Percentiles rank a stretch among this genome's conserved stretches.
Evolutionary conservation across 495 filamentous ascomycete genomes (phyloP).

Genomic region (Trichoderma parareesei): DNA sequence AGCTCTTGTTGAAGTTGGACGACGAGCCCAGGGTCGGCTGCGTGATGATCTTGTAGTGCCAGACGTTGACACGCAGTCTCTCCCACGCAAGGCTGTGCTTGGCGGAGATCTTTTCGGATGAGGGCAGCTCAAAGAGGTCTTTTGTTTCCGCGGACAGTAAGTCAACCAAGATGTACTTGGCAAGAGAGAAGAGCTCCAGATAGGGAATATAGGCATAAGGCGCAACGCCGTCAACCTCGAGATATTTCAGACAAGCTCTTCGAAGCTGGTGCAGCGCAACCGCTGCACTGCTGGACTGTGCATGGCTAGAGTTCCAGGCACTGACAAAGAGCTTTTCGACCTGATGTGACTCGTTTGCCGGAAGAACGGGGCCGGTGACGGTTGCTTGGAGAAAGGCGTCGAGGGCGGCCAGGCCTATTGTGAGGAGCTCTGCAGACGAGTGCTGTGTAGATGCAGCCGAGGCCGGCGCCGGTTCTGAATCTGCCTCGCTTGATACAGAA

Average conservation of each 20-base stretch:
- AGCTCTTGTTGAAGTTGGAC: constrained; percentile 31
- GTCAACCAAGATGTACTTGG: constrained; percentile 57
- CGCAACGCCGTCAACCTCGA: constrained; percentile 77
- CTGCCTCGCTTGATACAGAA: neutral
- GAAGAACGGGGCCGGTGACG: constrained; percentile 79
- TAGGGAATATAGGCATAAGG: constrained; percentile 77
- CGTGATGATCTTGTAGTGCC: constrained; percentile 81
- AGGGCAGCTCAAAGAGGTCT: constrained; percentile 1
- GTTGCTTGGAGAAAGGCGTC: constrained; percentile 85
- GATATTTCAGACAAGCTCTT: constrained; percentile 46
- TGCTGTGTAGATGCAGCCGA: constrained; percentile 2
- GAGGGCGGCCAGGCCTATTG: constrained; percentile 63
- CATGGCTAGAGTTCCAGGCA: neutral
- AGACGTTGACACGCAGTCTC: constrained; percentile 65
- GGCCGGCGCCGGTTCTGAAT: neutral
- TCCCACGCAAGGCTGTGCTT: constrained; percentile 35
- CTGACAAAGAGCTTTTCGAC: constrained; percentile 23
- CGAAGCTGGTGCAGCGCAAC: constrained; percentile 3
- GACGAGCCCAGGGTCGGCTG: constrained; percentile 57
- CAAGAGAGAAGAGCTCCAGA: constrained; percentile 72
- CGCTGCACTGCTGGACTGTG: neutral
- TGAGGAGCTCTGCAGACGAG: constrained; percentile 20
- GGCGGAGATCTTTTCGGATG: constrained; percentile 10
- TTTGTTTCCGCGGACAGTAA: constrained; percentile 17
- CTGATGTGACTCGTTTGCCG: constrained; percentile 25